Base-by-base conservation (phyloP, 352 stramenopile species). In the Globisporangium irregulare region DNA sequence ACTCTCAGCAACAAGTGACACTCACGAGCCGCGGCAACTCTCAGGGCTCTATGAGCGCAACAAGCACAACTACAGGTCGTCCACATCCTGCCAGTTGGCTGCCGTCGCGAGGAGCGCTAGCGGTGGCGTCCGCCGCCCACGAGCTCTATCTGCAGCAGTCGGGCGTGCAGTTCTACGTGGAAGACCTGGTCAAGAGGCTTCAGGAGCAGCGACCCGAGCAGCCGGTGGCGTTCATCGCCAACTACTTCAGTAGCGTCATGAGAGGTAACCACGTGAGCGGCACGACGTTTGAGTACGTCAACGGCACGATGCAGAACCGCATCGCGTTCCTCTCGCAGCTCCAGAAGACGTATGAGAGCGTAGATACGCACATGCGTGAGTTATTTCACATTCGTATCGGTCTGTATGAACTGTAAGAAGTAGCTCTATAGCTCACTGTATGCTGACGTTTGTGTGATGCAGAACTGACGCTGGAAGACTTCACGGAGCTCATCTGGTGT, bases 401-500 rank as follows among this genome's bases (percentile, higher is more conserved):
- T 48, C 43, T 50, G 15, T 22, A n/a, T 50, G 43, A 22, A 5
- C 4, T 50, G 18, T 22, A 20, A 22, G 43, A 20, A 22, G 43
- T 50, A 5, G 1, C 20, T 15, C 14, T 14, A 8, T 43, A 0
- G 29, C 48, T 55, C 20, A 29, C 43, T 14, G 51, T 54, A 24
- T 53, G 24, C n/a, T 27, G 3, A 3, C 7, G 8, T 50, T 8
- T 68, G 18, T 54, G 50, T 8, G 14, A 20, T 20, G 27, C 59
- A 90, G 82, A 75, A 32, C 67, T 91, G 15, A 83, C 80, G 8
- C 73, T 75, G 1, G 82, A 79, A 20, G 80, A 91, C 69, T 89
- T 91, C 62, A 77, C 63, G 0, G 80, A 91, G 63, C 73, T 91
- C 64, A 38, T 91, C 4, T 78, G 67, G 79, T 82, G 74, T 34